Evolutionary conservation across 345 rosid species (phyloP).

Genomic region (Lumnitzera racemosa): DNA sequence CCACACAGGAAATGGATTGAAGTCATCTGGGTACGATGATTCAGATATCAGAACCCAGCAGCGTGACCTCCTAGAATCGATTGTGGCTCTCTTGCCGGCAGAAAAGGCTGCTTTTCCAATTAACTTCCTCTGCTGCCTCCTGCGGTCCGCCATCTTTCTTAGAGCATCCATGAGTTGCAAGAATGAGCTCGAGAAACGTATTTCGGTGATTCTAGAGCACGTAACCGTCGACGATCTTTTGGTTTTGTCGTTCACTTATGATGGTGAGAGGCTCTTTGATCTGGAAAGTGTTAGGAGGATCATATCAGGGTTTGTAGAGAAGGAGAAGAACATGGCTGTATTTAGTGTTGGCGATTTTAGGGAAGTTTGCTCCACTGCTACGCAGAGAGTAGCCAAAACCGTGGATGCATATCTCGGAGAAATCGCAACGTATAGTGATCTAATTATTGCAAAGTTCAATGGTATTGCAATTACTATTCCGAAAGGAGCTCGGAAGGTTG

Average conservation of each 20-base stretch:
- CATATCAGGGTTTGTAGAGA: constrained; percentile 62
- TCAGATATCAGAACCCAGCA: constrained; percentile 37
- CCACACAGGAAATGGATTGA: constrained; percentile 54
- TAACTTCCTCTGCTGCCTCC: constrained; percentile 84
- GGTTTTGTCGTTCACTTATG: constrained; percentile 69
- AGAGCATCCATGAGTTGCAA: constrained; percentile 45
- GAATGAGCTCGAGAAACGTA: constrained; percentile 75
- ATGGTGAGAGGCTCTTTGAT: constrained; percentile 72
- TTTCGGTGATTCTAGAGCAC: constrained; percentile 67
- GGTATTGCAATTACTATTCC: constrained; percentile 74
- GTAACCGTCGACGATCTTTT: constrained; percentile 73
- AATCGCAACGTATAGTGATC: constrained; percentile 50
- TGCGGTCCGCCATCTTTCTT: constrained; percentile 72
- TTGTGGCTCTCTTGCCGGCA: constrained; percentile 58
- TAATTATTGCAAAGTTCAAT: constrained; percentile 74
- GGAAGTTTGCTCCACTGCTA: constrained; percentile 38
- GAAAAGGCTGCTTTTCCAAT: constrained; percentile 69
- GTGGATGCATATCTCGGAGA: constrained; percentile 74
- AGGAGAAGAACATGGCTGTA: constrained; percentile 71
- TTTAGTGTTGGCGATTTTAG: constrained; percentile 61
- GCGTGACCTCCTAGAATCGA: constrained; percentile 54
- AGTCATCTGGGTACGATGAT: constrained; percentile 22
- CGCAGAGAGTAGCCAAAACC: constrained; percentile 63
- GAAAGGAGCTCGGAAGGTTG: constrained; percentile 60
- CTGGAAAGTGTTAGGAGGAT: constrained; percentile 79